Conservation (phyloP, 2,329 filamentous ascomycete species). For the Piedraia hortae region DNA sequence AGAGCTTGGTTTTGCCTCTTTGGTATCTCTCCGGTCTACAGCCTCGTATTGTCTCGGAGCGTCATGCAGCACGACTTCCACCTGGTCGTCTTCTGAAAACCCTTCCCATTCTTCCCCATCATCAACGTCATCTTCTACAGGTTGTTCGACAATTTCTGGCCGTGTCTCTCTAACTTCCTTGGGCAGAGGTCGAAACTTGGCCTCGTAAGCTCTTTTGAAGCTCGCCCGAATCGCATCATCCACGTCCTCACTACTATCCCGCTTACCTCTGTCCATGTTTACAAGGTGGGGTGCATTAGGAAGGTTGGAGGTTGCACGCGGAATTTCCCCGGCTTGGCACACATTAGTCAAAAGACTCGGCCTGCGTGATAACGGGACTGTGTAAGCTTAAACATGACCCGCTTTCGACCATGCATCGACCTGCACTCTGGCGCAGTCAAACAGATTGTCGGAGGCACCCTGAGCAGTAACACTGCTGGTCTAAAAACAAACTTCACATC, state of each 20-base stretch:
- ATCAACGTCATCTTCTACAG: constrained; percentile 3
- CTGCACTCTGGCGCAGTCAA: constrained; percentile 93
- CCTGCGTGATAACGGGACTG: no score
- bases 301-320: no score
- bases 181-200: constrained; percentile 44
- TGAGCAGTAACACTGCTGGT: constrained; percentile 21
- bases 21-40: constrained; percentile 26
- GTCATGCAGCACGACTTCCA: constrained; percentile 22
- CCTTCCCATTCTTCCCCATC: constrained; percentile 34
- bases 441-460: constrained; percentile 88
- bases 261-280: no score
- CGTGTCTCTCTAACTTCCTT: background rate
- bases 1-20: constrained; percentile 24
- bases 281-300: no score
- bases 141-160: constrained; percentile 4
- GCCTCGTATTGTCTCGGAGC: constrained; percentile 7
- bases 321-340: no score
- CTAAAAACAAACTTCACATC: constrained; percentile 88
- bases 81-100: constrained; percentile 25
- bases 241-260: constrained; percentile 6
- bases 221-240: constrained; percentile 32
- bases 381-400: constrained; percentile 49
- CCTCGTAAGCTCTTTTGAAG: constrained; percentile 66
- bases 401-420: constrained; percentile 89
- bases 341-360: no score